Evolutionary conservation across 345 rosid species (phyloP), one percentile per base, ranked within the genome.

Genomic region (Lepidium sativum): DNA sequence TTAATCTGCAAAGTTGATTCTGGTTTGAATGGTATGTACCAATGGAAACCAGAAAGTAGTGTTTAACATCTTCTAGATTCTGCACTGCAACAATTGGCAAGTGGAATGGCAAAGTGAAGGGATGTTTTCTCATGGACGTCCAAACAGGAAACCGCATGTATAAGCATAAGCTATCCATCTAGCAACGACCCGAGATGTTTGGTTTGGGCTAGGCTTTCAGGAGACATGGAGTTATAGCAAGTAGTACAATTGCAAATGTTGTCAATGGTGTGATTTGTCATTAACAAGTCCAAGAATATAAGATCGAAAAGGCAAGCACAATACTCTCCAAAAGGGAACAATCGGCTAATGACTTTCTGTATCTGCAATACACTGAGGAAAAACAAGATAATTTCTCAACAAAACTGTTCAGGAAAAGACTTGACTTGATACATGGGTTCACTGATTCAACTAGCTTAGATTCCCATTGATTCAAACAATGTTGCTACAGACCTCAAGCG

Each of bases 261-360:
- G 71, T 63, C 71, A 65, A 56, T 12, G 97, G 97, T 1, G 89
- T 86, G 55, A 90, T 63, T 95, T 92, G 86, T 59, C 54, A 81
- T 63, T 63, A 35, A 6, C 2, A 17, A 50, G 41, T 25, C 10
- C 12, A 56, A 47, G 17, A 9, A 33, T 5, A 12, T 14, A 31
- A 73, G 48, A 23, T 12, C 7, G 68, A 15, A 76, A 80, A 77
- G 56, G 85, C 81, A 31, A 86, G 79, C 96, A 89, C 56, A 92
- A 81, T 63, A 97, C 98, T 86, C 97, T 84, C 98, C 98, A 37
- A 92, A 92, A 52, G 97, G 98, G 81, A 92, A 92, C 97, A 92
- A 81, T 57, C 87, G 82, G 54, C 63, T 57, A 7, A 92, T 50
- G 60, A 92, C 96, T 80, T 84, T 86, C 66, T 79, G 82, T 25